phyloP scores from a whole-genome alignment of 2,329 filamentous ascomycete species.

The Diatrype stigma region DNA sequence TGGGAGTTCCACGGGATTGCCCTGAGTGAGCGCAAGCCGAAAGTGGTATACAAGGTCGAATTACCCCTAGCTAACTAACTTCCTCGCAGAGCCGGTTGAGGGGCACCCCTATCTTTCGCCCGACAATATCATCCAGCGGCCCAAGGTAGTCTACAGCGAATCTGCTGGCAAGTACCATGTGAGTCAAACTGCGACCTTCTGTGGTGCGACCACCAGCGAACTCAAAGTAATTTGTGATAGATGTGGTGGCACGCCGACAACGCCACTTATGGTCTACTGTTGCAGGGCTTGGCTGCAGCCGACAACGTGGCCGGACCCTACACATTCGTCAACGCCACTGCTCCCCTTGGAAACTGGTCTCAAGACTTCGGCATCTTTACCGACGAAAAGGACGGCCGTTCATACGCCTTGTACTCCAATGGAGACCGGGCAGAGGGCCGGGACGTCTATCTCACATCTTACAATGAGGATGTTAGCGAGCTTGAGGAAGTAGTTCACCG shows the following conservation, averaged over 20 bases:
- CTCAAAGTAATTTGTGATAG: conserved; percentile 10
- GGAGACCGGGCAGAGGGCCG: conserved; percentile 51
- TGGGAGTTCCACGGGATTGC: conserved; percentile 56
- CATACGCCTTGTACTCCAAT: conserved; percentile 57
- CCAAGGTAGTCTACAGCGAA: conserved; percentile 58
- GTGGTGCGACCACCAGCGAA: not conserved
- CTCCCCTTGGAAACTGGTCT: conserved; percentile 58
- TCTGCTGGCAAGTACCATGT: conserved; percentile 53
- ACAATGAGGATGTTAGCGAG: conserved; percentile 47
- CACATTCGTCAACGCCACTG: conserved; percentile 47
- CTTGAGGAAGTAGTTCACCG: conserved; percentile 49
- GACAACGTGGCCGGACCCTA: conserved; percentile 51
- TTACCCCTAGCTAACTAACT: conserved; percentile 3
- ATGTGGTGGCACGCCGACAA: conserved; percentile 62
- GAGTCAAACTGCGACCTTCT: conserved; percentile 11
- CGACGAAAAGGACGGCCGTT: conserved; percentile 52
- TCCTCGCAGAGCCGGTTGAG: conserved; percentile 41
- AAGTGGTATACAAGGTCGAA: not conserved
- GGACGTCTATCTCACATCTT: conserved; percentile 53
- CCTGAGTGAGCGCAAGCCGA: conserved; percentile 35
- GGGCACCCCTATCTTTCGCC: conserved; percentile 53
- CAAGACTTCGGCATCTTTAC: conserved; percentile 60
- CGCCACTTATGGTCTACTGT: conserved; percentile 49
- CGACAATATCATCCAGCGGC: conserved; percentile 55
- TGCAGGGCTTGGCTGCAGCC: conserved; percentile 53